These are phyloP conservation scores for Populus hybrid DNA, from an alignment of 441 rosid genomes.

Conservation along the genomic window DNA sequence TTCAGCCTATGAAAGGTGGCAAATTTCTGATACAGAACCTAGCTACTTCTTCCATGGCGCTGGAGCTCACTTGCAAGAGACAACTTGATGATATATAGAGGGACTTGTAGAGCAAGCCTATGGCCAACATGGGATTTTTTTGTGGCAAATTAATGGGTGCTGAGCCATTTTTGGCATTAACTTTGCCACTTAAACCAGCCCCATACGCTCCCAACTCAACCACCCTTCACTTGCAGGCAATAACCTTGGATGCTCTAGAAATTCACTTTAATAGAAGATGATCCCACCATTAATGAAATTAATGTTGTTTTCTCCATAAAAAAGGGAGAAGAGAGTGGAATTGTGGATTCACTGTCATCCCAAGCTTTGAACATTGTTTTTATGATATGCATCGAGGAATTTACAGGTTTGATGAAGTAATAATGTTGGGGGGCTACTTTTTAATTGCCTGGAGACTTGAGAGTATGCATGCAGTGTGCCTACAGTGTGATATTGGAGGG, in stretches of 20 bases:
- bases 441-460: not conserved
- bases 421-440: not conserved
- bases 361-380: not conserved
- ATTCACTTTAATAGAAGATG: not conserved
- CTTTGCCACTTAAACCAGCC: not conserved
- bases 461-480: not conserved
- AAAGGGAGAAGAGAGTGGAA: not conserved
- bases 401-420: not conserved
- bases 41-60: not conserved
- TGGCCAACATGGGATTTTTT: not conserved
- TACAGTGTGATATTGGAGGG: slow-evolving; percentile 2
- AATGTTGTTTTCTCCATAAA: not conserved
- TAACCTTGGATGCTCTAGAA: not conserved
- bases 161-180: not conserved
- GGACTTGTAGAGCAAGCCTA: not conserved
- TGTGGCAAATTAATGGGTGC: not conserved
- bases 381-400: not conserved
- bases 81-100: not conserved
- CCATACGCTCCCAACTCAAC: not conserved
- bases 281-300: not conserved
- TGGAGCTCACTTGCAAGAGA: not conserved
- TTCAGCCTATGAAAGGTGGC: not conserved
- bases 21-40: not conserved
- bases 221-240: not conserved
- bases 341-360: not conserved